Evolutionary conservation across 2,329 filamentous ascomycete species (phyloP).

Genomic region (Phaeosphaeria sp.): DNA sequence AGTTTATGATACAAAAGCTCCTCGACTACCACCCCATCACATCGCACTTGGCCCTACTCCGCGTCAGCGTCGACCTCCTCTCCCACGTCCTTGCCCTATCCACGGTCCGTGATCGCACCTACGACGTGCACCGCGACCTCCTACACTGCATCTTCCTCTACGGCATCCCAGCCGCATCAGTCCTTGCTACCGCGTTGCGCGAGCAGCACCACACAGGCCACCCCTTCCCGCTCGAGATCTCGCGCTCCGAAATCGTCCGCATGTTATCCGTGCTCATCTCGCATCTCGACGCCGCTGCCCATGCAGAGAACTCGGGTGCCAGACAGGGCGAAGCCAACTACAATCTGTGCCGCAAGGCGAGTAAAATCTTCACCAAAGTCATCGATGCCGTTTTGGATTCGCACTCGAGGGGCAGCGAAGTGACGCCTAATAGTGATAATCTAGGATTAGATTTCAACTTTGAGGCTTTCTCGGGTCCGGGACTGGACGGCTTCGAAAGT

Average conservation of each 20-base stretch:
- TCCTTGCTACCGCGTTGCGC: slow-evolving; percentile 37
- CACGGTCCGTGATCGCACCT: slow-evolving; percentile 37
- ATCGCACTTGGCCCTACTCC: slow-evolving; percentile 30
- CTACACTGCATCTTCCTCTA: slow-evolving; percentile 35
- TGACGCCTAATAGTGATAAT: slow-evolving; percentile 13
- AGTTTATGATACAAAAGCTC: slow-evolving; percentile 45
- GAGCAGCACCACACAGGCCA: slow-evolving; percentile 33
- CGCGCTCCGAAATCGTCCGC: slow-evolving; percentile 46
- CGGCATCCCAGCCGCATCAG: slow-evolving; percentile 36
- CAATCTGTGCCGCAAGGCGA: slow-evolving; percentile 39
- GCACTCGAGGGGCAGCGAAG: slow-evolving; percentile 7
- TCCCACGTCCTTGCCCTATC: slow-evolving; percentile 35
- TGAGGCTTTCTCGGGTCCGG: slow-evolving; percentile 19
- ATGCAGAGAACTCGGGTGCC: slow-evolving; percentile 38
- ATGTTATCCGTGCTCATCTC: slow-evolving; percentile 49
- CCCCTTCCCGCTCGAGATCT: slow-evolving; percentile 41
- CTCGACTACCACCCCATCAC: slow-evolving; percentile 35
- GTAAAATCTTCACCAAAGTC: slow-evolving; percentile 35
- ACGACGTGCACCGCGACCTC: slow-evolving; percentile 42
- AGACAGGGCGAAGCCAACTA: slow-evolving; percentile 45
- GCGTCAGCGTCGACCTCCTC: slow-evolving; percentile 35
- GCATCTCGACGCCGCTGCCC: slow-evolving; percentile 44
- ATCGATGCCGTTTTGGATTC: slow-evolving; percentile 41
- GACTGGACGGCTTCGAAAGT: slow-evolving; percentile 38
- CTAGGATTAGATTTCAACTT: slow-evolving; percentile 31